Evolutionary conservation across 2,329 filamentous ascomycete genomes (phyloP).

Genomic region (Colletotrichum spinosum): DNA sequence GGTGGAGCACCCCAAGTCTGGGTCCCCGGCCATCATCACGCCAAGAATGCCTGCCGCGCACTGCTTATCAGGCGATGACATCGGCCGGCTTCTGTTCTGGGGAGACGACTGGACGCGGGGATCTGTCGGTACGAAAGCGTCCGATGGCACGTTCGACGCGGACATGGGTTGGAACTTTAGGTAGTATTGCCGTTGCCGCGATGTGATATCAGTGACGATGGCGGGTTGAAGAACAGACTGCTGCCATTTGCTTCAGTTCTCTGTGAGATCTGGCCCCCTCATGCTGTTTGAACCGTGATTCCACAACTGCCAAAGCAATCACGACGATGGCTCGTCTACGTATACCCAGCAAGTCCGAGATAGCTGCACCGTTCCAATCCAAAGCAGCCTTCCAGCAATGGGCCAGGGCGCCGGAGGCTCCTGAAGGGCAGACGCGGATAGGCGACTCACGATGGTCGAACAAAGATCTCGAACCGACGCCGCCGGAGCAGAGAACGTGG

Average conservation of each 20-base stretch:
- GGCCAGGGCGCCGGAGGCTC: slow-evolving; percentile 38
- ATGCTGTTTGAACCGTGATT: background rate
- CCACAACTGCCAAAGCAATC: background rate
- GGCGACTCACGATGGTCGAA: slow-evolving; percentile 45
- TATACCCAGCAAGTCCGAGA: slow-evolving; percentile 25
- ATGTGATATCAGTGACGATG: background rate
- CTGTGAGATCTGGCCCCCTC: background rate
- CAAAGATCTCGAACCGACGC: slow-evolving; percentile 46
- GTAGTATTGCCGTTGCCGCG: background rate
- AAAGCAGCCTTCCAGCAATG: slow-evolving; percentile 41
- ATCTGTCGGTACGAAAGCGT: slow-evolving; percentile 36
- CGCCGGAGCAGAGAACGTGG: slow-evolving; percentile 44
- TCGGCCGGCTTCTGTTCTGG: background rate
- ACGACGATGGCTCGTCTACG: slow-evolving; percentile 24
- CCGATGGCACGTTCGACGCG: slow-evolving; percentile 21
- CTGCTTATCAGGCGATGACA: slow-evolving; percentile 19
- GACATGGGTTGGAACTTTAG: background rate
- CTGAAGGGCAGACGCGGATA: slow-evolving; percentile 37
- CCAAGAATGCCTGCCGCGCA: slow-evolving; percentile 25
- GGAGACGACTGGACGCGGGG: slow-evolving; percentile 16
- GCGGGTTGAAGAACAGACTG: background rate
- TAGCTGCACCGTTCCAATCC: slow-evolving; percentile 42
- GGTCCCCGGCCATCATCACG: slow-evolving; percentile 12
- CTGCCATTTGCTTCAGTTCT: background rate
- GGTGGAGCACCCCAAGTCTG: slow-evolving; percentile 17